Evolutionary conservation across 2,329 filamentous ascomycete genomes (phyloP).

Genomic region (Colletotrichum lentis): DNA sequence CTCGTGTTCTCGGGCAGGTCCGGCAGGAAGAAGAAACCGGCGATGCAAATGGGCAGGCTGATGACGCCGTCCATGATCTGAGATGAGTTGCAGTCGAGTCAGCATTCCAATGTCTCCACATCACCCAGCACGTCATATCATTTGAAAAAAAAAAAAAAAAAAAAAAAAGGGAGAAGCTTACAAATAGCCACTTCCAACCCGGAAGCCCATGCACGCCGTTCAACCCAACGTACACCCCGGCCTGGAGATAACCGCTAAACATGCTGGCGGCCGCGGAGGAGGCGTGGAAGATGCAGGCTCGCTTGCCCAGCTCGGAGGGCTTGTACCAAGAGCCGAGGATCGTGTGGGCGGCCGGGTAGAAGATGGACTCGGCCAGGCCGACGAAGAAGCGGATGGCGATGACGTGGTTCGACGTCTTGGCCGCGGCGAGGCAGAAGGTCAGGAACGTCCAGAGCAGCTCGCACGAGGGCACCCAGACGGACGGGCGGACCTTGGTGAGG

Average conservation of each 20-base stretch:
- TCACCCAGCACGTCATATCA: constrained; percentile 7
- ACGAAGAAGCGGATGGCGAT: constrained; percentile 56
- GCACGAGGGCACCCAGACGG: constrained; percentile 44
- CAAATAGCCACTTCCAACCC: constrained; percentile 53
- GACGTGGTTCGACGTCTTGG: constrained; percentile 46
- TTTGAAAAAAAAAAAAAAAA: too few relatives aligned
- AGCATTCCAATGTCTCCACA: constrained; percentile 1
- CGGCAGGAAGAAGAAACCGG: constrained; percentile 51
- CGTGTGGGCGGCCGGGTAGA: constrained; percentile 43
- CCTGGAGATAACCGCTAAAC: constrained; percentile 65
- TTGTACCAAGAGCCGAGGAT: constrained; percentile 57
- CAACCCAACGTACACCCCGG: constrained; percentile 59
- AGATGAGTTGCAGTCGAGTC: background rate
- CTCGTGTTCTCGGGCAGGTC: constrained; percentile 45
- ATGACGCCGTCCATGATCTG: constrained; percentile 54
- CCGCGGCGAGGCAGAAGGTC: constrained; percentile 31
- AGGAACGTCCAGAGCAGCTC: constrained; percentile 41
- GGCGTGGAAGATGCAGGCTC: constrained; percentile 58
- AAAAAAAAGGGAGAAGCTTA: constrained; percentile 8
- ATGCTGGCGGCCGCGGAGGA: constrained; percentile 61
- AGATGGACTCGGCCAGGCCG: constrained; percentile 52
- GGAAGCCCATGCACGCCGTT: constrained; percentile 55
- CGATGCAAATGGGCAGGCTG: constrained; percentile 52
- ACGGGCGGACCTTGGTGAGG: constrained; percentile 43
- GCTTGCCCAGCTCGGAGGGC: constrained; percentile 55